Base-by-base conservation (phyloP, 2,329 filamentous ascomycete genomes). In the Diplodia sapinea region DNA sequence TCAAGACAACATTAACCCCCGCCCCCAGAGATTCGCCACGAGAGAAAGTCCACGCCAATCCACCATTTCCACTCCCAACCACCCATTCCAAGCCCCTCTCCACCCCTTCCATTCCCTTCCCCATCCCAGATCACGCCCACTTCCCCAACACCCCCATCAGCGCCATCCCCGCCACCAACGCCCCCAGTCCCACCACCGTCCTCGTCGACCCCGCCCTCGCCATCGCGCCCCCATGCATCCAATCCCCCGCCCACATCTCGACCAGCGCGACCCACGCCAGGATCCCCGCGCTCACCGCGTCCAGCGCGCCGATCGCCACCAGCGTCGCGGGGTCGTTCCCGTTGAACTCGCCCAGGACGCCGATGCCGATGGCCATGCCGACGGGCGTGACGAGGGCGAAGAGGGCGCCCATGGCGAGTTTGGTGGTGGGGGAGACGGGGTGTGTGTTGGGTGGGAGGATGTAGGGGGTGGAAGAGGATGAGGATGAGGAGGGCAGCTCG, bases 331-430 rank as follows among this genome's bases (percentile, higher is more conserved):
- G 85, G 71, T 91, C 86, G 72, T 91, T 92, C 4, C 90, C 91
- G 72, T 94, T 93, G 79, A 93, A 93, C 9, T 82, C 76, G 47
- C 88, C 79, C 33, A 93, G 78, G 3, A 91, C 89, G 2, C 89
- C 90, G 40, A 93, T 88, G 0, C 91, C 91, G 69, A 94, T 93
- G 0, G 88, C 90, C 91, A 94, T 94, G 12, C 91, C 91, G 36
- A 92, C 80, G 0, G 91, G 91, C 0, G 91, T 94, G 66, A 92
- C 87, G 31, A 93, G 79, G 0, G 89, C 86, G 72, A 93, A 94
- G 0, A 84, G 82, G 1, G 77, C 71, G 0, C 85, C 90, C 79
- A 94, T 87, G 13, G 87, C 69, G 2, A 88, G 78, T 74, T 92
- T 90, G n/a, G 43, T 38, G 4, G n/a, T 69, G 1, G 73, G 74